Conservation (phyloP, 202 grass and related monocot genomes). For the Zizania palustris region DNA sequence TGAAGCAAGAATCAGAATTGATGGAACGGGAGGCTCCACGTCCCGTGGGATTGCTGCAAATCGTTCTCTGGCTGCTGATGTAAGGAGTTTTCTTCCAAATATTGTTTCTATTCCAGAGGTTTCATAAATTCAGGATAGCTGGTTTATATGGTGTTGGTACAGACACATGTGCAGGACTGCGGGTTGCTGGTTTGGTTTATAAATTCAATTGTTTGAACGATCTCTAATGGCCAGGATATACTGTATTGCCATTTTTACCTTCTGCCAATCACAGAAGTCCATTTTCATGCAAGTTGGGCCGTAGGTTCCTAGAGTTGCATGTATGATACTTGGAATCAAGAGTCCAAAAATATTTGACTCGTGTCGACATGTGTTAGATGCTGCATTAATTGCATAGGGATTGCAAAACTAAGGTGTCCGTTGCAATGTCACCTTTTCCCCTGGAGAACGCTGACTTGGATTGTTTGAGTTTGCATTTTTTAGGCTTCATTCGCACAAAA, state of each 20-base stretch:
- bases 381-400: not conserved
- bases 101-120: constrained; percentile 21
- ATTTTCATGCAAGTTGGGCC: not conserved
- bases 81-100: constrained; percentile 35
- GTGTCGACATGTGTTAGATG: not conserved
- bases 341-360: not conserved
- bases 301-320: not conserved
- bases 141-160: constrained; percentile 15
- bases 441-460: constrained; percentile 13
- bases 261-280: not conserved
- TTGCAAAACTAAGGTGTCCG: not conserved
- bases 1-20: constrained; percentile 11
- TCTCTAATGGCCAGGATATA: constrained; percentile 9
- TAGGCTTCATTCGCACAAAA: not conserved
- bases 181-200: not conserved
- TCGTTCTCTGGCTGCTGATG: constrained; percentile 41
- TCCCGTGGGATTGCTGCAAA: constrained; percentile 29
- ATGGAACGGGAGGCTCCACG: constrained; percentile 39
- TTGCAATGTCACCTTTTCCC: not conserved
- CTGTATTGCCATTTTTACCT: not conserved
- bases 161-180: constrained; percentile 8
- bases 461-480: not conserved
- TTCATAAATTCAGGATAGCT: not conserved
- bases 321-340: not conserved
- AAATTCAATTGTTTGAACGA: not conserved